These are phyloP conservation scores for Conoideocrella luteorostrata DNA, from an alignment of 2,329 filamentous ascomycete genomes.

Conservation along the genomic window DNA sequence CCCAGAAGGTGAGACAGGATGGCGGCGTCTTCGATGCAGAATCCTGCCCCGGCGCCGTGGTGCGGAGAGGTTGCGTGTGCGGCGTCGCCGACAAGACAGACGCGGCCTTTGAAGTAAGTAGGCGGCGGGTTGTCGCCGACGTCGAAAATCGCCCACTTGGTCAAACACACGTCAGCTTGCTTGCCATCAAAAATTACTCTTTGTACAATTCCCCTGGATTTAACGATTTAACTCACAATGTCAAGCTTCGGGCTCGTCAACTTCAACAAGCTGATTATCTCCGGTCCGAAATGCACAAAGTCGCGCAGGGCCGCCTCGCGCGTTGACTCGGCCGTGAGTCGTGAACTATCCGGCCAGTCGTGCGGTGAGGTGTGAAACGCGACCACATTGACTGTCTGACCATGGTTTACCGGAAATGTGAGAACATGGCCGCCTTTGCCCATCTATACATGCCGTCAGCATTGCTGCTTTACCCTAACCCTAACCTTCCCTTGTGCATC, in stretches of 20 bases:
- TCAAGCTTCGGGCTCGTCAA: constrained; percentile 2
- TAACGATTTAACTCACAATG: constrained; percentile 5
- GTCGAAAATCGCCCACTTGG: constrained; percentile 10
- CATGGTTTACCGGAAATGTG: constrained; percentile 8
- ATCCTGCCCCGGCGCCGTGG: constrained; percentile 7
- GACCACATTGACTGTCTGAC: constrained; percentile 6
- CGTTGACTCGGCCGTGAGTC: constrained; percentile 1
- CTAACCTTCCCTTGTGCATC: too few relatives aligned
- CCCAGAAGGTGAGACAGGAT: constrained; percentile 6
- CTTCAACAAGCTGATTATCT: constrained; percentile 1
- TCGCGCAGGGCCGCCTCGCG: constrained; percentile 6
- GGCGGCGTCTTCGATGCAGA: constrained; percentile 8
- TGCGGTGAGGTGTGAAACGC: constrained; percentile 4
- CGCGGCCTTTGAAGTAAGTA: background rate
- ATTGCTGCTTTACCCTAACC: too few relatives aligned
- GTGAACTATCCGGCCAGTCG: constrained; percentile 1
- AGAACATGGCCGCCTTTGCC: constrained; percentile 7
- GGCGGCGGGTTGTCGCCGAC: constrained; percentile 8
- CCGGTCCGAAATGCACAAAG: constrained; percentile 3
- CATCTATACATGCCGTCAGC: background rate
- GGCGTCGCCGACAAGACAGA: constrained; percentile 10
- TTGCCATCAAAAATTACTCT: too few relatives aligned
- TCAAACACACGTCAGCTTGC: too few relatives aligned
- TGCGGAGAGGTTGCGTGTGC: constrained; percentile 9
- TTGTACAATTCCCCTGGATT: too few relatives aligned